Base-by-base conservation (phyloP, 2,329 filamentous ascomycete species). In the Davidsoniella neocaledoniae region DNA sequence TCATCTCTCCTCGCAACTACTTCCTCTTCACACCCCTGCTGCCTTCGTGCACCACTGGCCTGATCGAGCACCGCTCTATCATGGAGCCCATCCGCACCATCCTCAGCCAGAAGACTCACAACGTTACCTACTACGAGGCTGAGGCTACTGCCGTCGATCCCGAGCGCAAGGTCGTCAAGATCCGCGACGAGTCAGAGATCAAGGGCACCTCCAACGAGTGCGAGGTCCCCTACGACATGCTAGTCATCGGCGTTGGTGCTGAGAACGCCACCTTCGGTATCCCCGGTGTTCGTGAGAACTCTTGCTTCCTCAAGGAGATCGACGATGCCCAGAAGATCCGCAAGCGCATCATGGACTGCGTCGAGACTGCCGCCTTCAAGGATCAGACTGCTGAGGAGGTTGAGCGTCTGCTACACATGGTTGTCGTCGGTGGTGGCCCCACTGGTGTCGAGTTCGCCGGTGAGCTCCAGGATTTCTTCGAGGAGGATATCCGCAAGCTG, bases 231-330 rank as follows among this genome's bases (percentile, higher is more conserved):
- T 98, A 95, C 64, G 91, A 98, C 68, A 94, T 96, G 86, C 79
- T 98, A 42, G 91, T 98, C 54, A 80, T 98, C 53, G 91, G 90
- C 61, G 91, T 98, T 51, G 91, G 91, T 57, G 91, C 91, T 56
- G 91, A 96, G 73, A 98, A 96, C 67, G 90, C 91, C 49, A 98
- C 91, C 53, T 98, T 98, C 63, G 91, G 88, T 59, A 96, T 98
- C 60, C 87, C 86, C 50, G 91, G 91, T 65, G 91, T 98, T 51
- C 81, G 79, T 58, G 91, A 98, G 68, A 71, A 98, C 73, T 90
- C 86, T 58, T 94, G 88, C 71, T 98, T 98, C 77, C 70, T 98
- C 64, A 98, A 98, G 76, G 93, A 98, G 70, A 94, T 98, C 62
- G 79, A 76, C 57, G 93, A 98, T 65, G 91, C 91, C 52, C 91